Evolutionary conservation across 139 green algal species (phyloP), one percentile per base, ranked within the genome.

Genomic region (Micractinium conductrix): DNA sequence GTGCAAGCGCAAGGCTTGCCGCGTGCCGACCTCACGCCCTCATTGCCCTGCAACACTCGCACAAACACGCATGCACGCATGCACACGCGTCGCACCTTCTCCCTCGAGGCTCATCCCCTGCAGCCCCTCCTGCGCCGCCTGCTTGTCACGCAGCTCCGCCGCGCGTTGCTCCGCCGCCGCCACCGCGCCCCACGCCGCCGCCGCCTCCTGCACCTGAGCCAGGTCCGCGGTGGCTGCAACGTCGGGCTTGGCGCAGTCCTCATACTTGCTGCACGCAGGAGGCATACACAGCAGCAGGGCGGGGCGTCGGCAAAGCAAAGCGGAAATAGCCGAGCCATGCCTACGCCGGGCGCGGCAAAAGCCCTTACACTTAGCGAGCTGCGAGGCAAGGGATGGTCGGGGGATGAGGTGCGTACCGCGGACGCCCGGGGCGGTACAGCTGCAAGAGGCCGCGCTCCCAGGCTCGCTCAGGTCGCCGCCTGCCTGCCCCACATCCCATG

Each of bases 21-120:
- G 17, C 35, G 38, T 53, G 22, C 43, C 42, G 9, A 40, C 6
- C 38, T 9, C 30, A 37, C 22, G 28, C 48, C 16, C 48, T 58
- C 48, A n/a, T n/a, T n/a, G n/a, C n/a, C n/a, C n/a, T n/a, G n/a
- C n/a, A n/a, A n/a, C n/a, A n/a, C n/a, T 16, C 48, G 12, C n/a
- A 35, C 63, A 71, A 35, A 38, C 30, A 8, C 30, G 1, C n/a
- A 71, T 0, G 0, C 50, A 0, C 3, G 16, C 21, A 35, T 8
- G 5, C 76, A 14, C 43, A 63, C 79, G 63, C 83, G 55, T 24
- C 42, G 75, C n/a, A 35, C 69, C 28, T 10, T 68, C 88, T 30
- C 73, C 43, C 26, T 83, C 73, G 45, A 93, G 48, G 33, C 45
- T 80, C 30, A 95, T 68, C 37, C 80, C 89, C 60, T 90, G 58